Base-by-base conservation (phyloP, 139 green algal species). In the Micractinium sp. region DNA sequence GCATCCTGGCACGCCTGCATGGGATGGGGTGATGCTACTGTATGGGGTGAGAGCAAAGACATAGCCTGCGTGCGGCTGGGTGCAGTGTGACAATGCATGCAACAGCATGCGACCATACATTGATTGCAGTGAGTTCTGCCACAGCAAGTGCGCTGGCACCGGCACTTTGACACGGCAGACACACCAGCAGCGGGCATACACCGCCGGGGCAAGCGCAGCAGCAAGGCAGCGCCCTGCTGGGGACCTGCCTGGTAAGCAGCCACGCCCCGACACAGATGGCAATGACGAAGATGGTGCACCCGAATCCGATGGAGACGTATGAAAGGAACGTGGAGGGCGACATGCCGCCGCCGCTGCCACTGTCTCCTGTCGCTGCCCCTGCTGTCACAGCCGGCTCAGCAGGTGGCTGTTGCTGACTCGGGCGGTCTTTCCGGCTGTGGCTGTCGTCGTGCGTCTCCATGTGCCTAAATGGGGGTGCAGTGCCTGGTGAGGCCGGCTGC, bases 251-350 rank as follows among this genome's bases (percentile, higher is more conserved):
- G 16, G 27, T 53, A 1, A 86, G 19, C n/a, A 86, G n/a, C 81
- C 81, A 86, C 31, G 76, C 25, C n/a, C 22, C 41, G 4, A 79
- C 29, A 19, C 27, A 39, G 5, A 87, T 14, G 25, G 66, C 38
- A 29, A 87, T 80, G 33, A 87, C 12, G 7, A 27, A 66, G 2
- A 87, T 33, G 22, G 83, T 87, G 38, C 33, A 27, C 5, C 83
- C 83, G 79, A 87, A 87, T 15, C 83, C 83, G 15, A 87, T 87
- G 29, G 38, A 63, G 9, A 87, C 83, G 27, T 78, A 87, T 12
- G 12, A 1, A 9, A 87, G 27, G 20, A 87, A 87, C 2, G 31
- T 63, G 67, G 66, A 79, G 9, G 83, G 67, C 9, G 60, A 25
- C 22, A 87, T 79, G 83, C 83, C 39, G 33, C 74, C 0, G 33